phyloP scores from a whole-genome alignment of 2,329 filamentous ascomycete genomes.

The Botrytis tulipae region DNA sequence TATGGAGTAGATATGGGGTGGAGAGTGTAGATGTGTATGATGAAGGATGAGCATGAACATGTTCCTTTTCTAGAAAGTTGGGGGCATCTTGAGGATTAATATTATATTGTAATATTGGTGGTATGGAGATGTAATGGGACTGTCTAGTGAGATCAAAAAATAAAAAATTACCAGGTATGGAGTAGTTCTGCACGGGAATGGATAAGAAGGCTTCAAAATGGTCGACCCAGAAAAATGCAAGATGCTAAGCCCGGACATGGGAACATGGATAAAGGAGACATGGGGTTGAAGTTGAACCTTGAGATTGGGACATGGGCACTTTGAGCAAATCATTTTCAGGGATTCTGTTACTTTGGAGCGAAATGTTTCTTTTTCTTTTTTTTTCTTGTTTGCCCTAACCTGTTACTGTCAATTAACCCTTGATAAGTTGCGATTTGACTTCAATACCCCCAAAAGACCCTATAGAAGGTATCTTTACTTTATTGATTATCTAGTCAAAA shows the following conservation, averaged over 20 bases:
- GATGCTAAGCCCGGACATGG: constrained; percentile 17
- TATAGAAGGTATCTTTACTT: background rate
- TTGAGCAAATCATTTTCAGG: constrained; percentile 13
- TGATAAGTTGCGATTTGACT: constrained; percentile 3
- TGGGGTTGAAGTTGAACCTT: background rate
- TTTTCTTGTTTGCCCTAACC: background rate
- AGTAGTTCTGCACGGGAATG: constrained; percentile 10
- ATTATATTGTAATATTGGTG: constrained; percentile 9
- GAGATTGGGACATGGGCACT: constrained; percentile 10
- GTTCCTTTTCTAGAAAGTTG: constrained; percentile 14
- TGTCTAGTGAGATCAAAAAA: constrained; percentile 10
- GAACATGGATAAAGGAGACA: constrained; percentile 2
- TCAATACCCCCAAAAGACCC: constrained; percentile 6
- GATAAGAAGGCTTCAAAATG: background rate
- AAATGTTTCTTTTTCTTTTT: background rate
- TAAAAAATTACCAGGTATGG: background rate
- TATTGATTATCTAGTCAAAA: background rate
- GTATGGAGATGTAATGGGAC: constrained; percentile 5
- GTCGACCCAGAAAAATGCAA: constrained; percentile 6
- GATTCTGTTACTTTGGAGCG: background rate
- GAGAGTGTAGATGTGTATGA: constrained; percentile 2
- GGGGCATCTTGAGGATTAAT: constrained; percentile 17
- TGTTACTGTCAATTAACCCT: background rate
- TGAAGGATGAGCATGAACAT: constrained; percentile 11
- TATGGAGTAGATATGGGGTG: constrained; percentile 15